Evolutionary conservation across 495 filamentous ascomycete species (phyloP).

Genomic region (Tuber microsphaerosporum): DNA sequence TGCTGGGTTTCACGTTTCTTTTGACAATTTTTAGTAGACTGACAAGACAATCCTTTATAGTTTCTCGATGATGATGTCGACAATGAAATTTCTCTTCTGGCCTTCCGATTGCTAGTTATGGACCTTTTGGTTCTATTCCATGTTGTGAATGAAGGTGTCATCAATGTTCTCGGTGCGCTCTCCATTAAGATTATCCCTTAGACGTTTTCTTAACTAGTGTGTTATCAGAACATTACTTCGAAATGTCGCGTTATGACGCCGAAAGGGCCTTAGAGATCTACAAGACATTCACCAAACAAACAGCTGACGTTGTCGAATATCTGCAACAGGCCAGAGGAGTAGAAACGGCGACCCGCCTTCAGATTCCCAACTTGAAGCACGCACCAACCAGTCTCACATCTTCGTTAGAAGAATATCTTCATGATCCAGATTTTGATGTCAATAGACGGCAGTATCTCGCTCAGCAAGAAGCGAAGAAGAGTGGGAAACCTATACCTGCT

Average conservation of each 20-base stretch:
- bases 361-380: conserved; percentile 96
- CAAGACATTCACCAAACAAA: conserved; percentile 85
- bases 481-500: conserved; percentile 42
- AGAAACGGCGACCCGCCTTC: conserved; percentile 81
- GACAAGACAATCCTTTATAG: conserved; percentile 45
- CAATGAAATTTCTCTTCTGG: conserved; percentile 93
- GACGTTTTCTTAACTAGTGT: conserved; percentile 28
- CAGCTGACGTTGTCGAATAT: conserved; percentile 85
- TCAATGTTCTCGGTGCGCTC: conserved; percentile 80
- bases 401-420: conserved; percentile 88
- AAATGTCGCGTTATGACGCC: conserved; percentile 92
- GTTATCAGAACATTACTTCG: conserved; percentile 81
- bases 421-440: conserved; percentile 92
- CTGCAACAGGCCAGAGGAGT: conserved; percentile 79
- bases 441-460: conserved; percentile 86
- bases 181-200: background rate
- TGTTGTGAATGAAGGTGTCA: conserved; percentile 93
- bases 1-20: background rate
- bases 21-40: background rate
- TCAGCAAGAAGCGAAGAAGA: conserved; percentile 73
- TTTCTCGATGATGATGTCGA: conserved; percentile 81
- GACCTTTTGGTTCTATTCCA: conserved; percentile 88
- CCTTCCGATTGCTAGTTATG: conserved; percentile 86
- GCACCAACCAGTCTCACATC: conserved; percentile 83
- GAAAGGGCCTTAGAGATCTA: conserved; percentile 89